Evolutionary conservation across 768 basidiomycete species (phyloP), one percentile per base, ranked within the genome.

Genomic region (Suillus subluteus): DNA sequence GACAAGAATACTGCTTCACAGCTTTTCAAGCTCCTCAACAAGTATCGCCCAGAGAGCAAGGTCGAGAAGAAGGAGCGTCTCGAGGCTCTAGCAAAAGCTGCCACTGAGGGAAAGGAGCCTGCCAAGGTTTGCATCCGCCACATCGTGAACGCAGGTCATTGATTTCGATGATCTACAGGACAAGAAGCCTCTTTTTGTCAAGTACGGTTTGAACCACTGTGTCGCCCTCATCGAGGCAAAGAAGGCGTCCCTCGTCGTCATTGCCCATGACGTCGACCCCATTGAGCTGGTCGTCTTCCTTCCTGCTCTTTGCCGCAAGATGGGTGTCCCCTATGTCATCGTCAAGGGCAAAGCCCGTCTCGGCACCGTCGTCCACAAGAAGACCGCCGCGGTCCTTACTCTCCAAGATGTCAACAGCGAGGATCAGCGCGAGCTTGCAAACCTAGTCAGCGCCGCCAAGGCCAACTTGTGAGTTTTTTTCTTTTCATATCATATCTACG

Each of bases 1-100:
- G 97, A 99, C 88, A 98, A 98, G 88, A 99, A 98, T 87, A 98
- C 96, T 62, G 97, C 97, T 26, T 96, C 94, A 38, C 96, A 98
- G 80, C 82, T 99, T 68, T 99, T 98, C 90, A 96, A 97, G 82
- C 89, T 99, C 68, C 80, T 98, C 58, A 97, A 99, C 90, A 98
- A 98, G 87, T 95, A 96, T 82, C 90, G 93, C 69, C 94, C 94
- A 11, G 95, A 96, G 86, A 90, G 90, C 67, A 97, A 95, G 86
- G 89, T 89, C 78, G 96, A 99, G 87, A 99, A 99, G 89, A 96
- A 96, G 85, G 88, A 90, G 64, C 96, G 96, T 82, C 88, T 98
- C 44, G 81, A 86, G 70, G 87, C 91, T 61, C 82, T 88, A 69
- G 93, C 94, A 43, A 88, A 90, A 73, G 91, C 88, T 21, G 84